phyloP scores from a whole-genome alignment of 2,329 filamentous ascomycete species.

The Blumeriella jaapii region DNA sequence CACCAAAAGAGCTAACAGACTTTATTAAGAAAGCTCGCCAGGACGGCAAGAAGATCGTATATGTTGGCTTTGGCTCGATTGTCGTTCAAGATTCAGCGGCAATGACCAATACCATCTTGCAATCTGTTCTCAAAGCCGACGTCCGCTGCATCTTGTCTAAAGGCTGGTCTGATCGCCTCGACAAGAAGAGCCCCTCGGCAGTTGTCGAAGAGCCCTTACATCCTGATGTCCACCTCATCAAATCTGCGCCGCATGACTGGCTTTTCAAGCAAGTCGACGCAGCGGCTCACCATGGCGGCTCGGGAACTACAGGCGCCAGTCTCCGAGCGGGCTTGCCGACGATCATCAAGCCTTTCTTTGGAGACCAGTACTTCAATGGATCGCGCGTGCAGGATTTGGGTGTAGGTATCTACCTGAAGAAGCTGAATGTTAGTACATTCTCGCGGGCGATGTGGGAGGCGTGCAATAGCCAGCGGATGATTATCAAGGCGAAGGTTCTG shows the following conservation, averaged over 20 bases:
- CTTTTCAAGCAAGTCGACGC: constrained; percentile 89
- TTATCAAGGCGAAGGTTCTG: constrained; percentile 67
- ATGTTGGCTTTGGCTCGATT: constrained; percentile 94
- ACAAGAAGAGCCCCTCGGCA: constrained; percentile 41
- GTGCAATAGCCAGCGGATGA: constrained; percentile 84
- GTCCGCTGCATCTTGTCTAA: constrained; percentile 92
- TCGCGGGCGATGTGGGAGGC: constrained; percentile 83
- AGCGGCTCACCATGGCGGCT: constrained; percentile 86
- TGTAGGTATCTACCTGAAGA: constrained; percentile 80
- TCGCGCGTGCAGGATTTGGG: constrained; percentile 82
- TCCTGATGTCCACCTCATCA: constrained; percentile 75
- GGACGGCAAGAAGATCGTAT: constrained; percentile 86
- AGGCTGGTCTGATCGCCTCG: constrained; percentile 85
- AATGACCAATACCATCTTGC: constrained; percentile 85
- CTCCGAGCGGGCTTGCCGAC: constrained; percentile 84
- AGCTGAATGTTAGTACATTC: constrained; percentile 78
- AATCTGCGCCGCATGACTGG: constrained; percentile 92
- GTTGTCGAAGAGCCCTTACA: constrained; percentile 55
- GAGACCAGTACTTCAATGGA: constrained; percentile 95
- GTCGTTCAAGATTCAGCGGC: constrained; percentile 82
- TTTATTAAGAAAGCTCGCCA: constrained; percentile 77
- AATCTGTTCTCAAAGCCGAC: constrained; percentile 81
- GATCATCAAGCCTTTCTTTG: constrained; percentile 93
- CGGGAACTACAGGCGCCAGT: constrained; percentile 89
- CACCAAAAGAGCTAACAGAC: constrained; percentile 60